These are phyloP conservation scores for Silene conica DNA, from an alignment of 148 eudicot species.

Conservation along the genomic window DNA sequence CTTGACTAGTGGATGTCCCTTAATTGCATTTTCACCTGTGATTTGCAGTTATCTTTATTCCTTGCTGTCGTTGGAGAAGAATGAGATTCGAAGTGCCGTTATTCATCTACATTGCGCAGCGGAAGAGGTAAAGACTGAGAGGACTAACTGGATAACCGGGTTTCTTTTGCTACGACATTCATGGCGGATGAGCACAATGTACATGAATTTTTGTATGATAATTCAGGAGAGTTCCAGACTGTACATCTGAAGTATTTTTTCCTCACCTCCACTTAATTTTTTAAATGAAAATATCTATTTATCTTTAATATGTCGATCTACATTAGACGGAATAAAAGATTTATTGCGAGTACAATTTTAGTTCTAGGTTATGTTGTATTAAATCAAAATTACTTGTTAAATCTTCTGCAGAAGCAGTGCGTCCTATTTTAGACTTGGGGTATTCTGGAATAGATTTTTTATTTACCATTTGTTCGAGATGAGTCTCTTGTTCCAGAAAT, in stretches of 20 bases:
- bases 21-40: not conserved
- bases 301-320: not conserved
- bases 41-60: not conserved
- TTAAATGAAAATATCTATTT: not conserved
- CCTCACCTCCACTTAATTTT: not conserved
- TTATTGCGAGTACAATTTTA: not conserved
- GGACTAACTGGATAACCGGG: not conserved
- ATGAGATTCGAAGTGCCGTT: not conserved
- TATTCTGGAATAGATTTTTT: no score
- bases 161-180: not conserved
- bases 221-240: not conserved
- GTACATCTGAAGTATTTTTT: not conserved
- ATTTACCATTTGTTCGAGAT: no score
- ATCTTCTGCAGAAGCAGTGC: not conserved
- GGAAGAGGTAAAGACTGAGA: not conserved
- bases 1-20: conserved; percentile 47
- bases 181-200: not conserved
- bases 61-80: not conserved
- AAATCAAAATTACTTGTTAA: not conserved
- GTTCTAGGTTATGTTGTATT: not conserved
- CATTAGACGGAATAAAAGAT: not conserved
- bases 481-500: no score
- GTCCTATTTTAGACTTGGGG: no score
- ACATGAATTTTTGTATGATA: conserved; percentile 8
- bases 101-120: not conserved